Evolutionary conservation across 164 flowering plant species (phyloP), one percentile per base, ranked within the genome.

Genomic region (Protea cynaroides): DNA sequence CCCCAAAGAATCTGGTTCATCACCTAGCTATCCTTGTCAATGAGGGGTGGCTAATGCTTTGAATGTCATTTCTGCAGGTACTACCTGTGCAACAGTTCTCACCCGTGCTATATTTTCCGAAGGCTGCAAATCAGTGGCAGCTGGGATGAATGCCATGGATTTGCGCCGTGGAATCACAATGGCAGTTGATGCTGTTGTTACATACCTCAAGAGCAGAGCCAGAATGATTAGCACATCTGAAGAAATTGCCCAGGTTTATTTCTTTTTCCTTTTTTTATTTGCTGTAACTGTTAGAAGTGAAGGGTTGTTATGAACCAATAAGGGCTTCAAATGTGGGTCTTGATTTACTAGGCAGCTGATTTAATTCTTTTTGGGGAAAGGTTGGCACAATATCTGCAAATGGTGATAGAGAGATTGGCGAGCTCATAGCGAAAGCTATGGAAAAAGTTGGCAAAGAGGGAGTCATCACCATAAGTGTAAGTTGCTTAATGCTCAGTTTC

Each of bases 121-220:
- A 69, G 98, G 98, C 9, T 92, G 97, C 87, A 92, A 90, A 74
- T 86, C 98, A 7, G 97, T 90, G 54, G 98, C 98, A 54, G 98
- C 98, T 56, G 98, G 98, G 38, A 87, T 92, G 96, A 92, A 92
- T 83, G 96, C 97, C 18, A 90, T 90, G 98, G 98, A 92, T 69
- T 75, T 92, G 17, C 84, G 98, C 71, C 84, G 98, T 44, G 98
- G 98, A 22, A 92, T 92, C 43, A 61, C 86, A 24, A 86, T 90
- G 96, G 98, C 98, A 50, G 96, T 92, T 64, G 98, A 92, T 78
- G 69, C 93, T 61, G 98, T 92, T 1, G 94, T 92, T 18, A 82
- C 98, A 68, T 84, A 70, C 77, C 80, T 92, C 78, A 92, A 88
- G 70, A 89, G 94, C 72, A 80, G 87, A 68, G 89, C 98, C 58